Base-by-base conservation (phyloP, 306 rosid genomes). In the Pyrus pyrifolia region DNA sequence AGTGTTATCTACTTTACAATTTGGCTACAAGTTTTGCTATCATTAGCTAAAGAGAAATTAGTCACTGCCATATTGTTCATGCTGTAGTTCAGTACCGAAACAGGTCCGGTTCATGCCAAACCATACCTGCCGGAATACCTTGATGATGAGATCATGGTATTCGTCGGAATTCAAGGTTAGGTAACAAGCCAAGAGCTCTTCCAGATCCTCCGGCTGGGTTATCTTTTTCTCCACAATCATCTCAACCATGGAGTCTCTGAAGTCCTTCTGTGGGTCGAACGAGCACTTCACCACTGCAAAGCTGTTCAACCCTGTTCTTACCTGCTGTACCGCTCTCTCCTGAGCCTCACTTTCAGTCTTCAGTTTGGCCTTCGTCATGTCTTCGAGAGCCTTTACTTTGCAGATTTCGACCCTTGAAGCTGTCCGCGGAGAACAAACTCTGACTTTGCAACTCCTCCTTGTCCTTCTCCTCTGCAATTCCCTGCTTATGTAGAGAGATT, bases 241-340 rank as follows among this genome's bases (percentile, higher is more conserved):
- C 83, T 95, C 97, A 18, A 91, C 81, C 96, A 95, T 95, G 68
- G 99, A 95, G n/a, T 92, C 97, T 80, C 90, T 89, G 87, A 95
- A 95, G 81, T 95, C 99, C 71, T 92, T 70, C 57, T 75, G 91
- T 42, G 96, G 97, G 42, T 92, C 84, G 6, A 69, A 76, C 11
- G 99, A 90, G 57, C 91, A 79, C 80, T 92, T 95, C 53, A 91
- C 92, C 66, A 95, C 96, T 23, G 96, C 97, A 80, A 87, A 90
- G 80, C 93, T 92, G 64, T 87, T 93, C 75, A 83, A 74, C 19
- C 76, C 84, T 61, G 79, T 75, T 70, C 68, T 68, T 33, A 78
- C 58, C 70, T 73, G 79, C 70, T 65, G 64, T 51, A 40, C 81
- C 55, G 19, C 66, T 65, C 60, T 72, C 80, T 85, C 83, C 67